phyloP scores from a whole-genome alignment of 2,329 filamentous ascomycete genomes.

The Penicillium sp. region DNA sequence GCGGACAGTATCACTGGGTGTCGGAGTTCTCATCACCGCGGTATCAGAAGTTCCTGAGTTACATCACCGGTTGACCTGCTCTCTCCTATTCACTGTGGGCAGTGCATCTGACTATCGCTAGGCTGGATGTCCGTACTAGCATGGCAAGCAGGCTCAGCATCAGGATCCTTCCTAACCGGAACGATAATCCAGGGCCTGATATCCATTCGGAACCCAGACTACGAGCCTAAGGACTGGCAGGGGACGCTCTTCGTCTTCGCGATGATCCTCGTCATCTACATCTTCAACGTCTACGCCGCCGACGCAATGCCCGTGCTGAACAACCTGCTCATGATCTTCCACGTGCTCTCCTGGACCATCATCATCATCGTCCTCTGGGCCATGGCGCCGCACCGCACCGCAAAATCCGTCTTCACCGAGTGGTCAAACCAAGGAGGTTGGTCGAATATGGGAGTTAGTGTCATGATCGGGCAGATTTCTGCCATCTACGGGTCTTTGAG shows the following conservation, averaged over 20 bases:
- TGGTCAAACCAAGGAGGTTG: slow-evolving; percentile 47
- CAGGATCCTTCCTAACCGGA: slow-evolving; percentile 54
- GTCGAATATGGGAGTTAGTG: slow-evolving; percentile 39
- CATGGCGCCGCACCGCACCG: slow-evolving; percentile 36
- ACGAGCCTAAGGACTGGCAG: slow-evolving; percentile 52
- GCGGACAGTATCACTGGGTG: slow-evolving; percentile 65
- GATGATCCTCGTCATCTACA: slow-evolving; percentile 48
- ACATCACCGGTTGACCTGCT: slow-evolving; percentile 51
- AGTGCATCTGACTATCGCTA: neutral
- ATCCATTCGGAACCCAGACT: slow-evolving; percentile 48
- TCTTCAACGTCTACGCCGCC: slow-evolving; percentile 46
- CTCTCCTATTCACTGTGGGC: neutral
- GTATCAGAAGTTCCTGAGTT: slow-evolving; percentile 60
- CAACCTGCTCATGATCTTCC: slow-evolving; percentile 44
- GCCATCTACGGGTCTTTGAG: slow-evolving; percentile 38
- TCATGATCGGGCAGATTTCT: slow-evolving; percentile 45
- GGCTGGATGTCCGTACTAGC: slow-evolving; percentile 57
- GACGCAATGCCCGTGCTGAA: slow-evolving; percentile 43
- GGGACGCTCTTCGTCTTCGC: slow-evolving; percentile 56
- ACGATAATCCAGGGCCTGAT: slow-evolving; percentile 54
- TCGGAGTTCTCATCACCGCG: slow-evolving; percentile 57
- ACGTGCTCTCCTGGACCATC: slow-evolving; percentile 44
- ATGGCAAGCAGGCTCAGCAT: slow-evolving; percentile 57
- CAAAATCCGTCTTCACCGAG: slow-evolving; percentile 40
- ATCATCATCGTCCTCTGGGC: slow-evolving; percentile 38